Conservation (phyloP, 1,139 yeast genomes). For the Saccharomycopsis hybrid region DNA sequence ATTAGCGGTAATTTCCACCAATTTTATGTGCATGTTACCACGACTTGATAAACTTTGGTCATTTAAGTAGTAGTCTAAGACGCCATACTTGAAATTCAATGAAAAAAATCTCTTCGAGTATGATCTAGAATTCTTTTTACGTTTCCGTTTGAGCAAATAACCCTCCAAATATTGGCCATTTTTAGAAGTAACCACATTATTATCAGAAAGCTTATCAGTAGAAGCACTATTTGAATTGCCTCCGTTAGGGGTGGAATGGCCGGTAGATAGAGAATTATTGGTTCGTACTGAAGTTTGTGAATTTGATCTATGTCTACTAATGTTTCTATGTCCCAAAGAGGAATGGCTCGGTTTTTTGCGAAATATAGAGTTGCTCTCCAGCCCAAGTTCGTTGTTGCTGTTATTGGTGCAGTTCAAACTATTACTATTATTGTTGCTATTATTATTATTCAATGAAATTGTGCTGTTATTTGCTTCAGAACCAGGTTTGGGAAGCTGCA, state of each 20-base stretch:
- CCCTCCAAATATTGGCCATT: slow-evolving; percentile 71
- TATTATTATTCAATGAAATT: too few relatives aligned
- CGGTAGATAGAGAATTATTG: too few relatives aligned
- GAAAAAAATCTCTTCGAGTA: slow-evolving; percentile 80
- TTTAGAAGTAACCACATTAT: slow-evolving; percentile 31
- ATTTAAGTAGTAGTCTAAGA: slow-evolving; percentile 74
- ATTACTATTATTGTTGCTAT: too few relatives aligned
- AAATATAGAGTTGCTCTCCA: too few relatives aligned
- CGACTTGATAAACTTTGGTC: slow-evolving; percentile 64
- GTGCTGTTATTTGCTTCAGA: too few relatives aligned
- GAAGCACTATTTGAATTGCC: too few relatives aligned
- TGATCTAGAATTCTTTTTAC: slow-evolving; percentile 78
- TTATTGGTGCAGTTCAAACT: too few relatives aligned
- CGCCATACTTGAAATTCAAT: slow-evolving; percentile 74
- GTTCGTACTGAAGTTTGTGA: slow-evolving; percentile 10
- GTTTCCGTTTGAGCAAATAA: slow-evolving; percentile 62
- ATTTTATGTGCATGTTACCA: slow-evolving; percentile 86
- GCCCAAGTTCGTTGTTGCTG: too few relatives aligned
- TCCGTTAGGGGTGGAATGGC: too few relatives aligned
- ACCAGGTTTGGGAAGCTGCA: too few relatives aligned
- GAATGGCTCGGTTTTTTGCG: slow-evolving; percentile 8
- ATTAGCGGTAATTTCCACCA: slow-evolving; percentile 77
- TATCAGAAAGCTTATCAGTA: too few relatives aligned
- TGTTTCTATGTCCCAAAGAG: not conserved
- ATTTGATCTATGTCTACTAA: slow-evolving; percentile 4